A percentile compares a stretch with the other conserved stretches of the same genome.
phyloP scores from a whole-genome alignment of 108 stramenopile species.

The Cyclotella choctawhatcheeana region DNA sequence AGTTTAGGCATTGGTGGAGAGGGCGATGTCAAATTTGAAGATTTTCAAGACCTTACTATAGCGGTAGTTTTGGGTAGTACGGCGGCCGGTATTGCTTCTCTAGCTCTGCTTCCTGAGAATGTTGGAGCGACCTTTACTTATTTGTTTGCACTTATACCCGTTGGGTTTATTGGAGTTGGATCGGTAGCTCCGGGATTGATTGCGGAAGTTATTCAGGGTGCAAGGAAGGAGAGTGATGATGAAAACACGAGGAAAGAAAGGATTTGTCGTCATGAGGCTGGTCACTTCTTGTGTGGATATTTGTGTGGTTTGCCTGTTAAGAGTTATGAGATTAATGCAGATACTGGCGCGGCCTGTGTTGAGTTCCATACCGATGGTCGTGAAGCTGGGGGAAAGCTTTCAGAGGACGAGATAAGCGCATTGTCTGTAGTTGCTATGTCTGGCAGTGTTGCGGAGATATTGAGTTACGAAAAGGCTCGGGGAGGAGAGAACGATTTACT shows the following conservation, averaged over 20 bases:
- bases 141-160: constrained; percentile 82
- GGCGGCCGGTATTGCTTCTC: constrained; percentile 57
- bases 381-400: constrained; percentile 40
- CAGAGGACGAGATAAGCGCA: constrained; percentile 64
- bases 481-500: constrained; percentile 80
- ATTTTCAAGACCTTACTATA: constrained; percentile 82
- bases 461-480: constrained; percentile 64
- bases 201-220: constrained; percentile 58
- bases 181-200: constrained; percentile 76
- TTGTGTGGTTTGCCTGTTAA: constrained; percentile 82
- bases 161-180: constrained; percentile 78
- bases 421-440: constrained; percentile 81
- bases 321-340: constrained; percentile 53
- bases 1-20: constrained; percentile 68
- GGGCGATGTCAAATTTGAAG: constrained; percentile 80
- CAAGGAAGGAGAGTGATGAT: constrained; percentile 56
- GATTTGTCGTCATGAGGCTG: constrained; percentile 83
- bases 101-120: constrained; percentile 79
- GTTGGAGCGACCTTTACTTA: constrained; percentile 82
- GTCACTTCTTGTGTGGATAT: constrained; percentile 86
- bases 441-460: constrained; percentile 82
- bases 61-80: constrained; percentile 63
- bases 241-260: constrained; percentile 49
- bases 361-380: constrained; percentile 65
- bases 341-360: constrained; percentile 71